A percentile compares a stretch with the other conserved stretches of the same genome.
Evolutionary conservation across 176 grass and related monocot genomes (phyloP).

Genomic region (Tuctoria greenei): DNA sequence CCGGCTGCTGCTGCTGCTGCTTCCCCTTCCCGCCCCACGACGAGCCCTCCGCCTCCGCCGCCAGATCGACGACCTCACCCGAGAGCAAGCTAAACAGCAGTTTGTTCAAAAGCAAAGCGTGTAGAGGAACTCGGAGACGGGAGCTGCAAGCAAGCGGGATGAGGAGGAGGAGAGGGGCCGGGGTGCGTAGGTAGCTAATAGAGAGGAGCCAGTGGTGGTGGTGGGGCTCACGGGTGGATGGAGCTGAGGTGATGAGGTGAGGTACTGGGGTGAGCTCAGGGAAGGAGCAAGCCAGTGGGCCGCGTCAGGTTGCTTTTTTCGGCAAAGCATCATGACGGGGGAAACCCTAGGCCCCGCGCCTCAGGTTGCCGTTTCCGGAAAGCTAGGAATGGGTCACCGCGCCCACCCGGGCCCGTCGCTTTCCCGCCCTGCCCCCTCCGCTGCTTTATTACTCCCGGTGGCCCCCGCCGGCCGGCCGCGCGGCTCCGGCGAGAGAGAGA

Average conservation of each 20-base stretch:
- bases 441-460: constrained; percentile 10
- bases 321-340: constrained; percentile 37
- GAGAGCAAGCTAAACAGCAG: not conserved
- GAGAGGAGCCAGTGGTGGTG: not conserved
- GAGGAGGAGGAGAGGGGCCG: not conserved
- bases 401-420: not conserved
- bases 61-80: not conserved
- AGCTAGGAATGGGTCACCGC: constrained; percentile 22
- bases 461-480: not conserved
- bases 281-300: constrained; percentile 29
- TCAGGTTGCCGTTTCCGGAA: constrained; percentile 46
- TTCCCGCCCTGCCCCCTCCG: not conserved
- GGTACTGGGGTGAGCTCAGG: not conserved
- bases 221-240: not conserved
- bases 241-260: not conserved
- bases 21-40: not conserved
- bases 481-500: not conserved
- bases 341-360: constrained; percentile 42
- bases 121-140: not conserved
- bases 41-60: not conserved
- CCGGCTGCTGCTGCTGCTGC: too few relatives aligned
- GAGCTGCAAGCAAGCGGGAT: not conserved
- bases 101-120: not conserved
- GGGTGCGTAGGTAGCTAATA: too few relatives aligned
- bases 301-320: constrained; percentile 31